Evolutionary conservation across 116 monocot genomes (phyloP).

Genomic region (Zostera marina): DNA sequence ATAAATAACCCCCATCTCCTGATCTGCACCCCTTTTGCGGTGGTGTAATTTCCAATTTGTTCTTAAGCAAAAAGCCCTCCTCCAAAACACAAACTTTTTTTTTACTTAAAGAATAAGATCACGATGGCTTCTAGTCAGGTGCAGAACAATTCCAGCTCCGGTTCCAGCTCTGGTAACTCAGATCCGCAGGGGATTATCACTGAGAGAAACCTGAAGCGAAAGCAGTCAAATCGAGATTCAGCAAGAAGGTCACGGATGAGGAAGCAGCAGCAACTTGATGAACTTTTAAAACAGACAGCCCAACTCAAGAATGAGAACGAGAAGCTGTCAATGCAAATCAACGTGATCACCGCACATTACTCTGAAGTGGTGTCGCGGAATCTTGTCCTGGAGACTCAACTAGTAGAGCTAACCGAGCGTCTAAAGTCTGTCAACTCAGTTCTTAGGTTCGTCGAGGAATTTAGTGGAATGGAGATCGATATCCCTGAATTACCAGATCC

Average conservation of each 20-base stretch:
- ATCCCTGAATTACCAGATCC: constrained; percentile 51
- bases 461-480: constrained; percentile 41
- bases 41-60: background rate
- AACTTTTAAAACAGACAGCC: constrained; percentile 18
- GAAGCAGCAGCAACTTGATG: constrained; percentile 56
- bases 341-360: constrained; percentile 16
- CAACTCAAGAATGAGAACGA: constrained; percentile 27
- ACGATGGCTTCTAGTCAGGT: constrained; percentile 9
- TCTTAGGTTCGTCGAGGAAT: constrained; percentile 26
- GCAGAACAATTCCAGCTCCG: constrained; percentile 19
- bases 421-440: constrained; percentile 39
- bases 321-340: constrained; percentile 14
- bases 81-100: background rate
- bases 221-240: constrained; percentile 59
- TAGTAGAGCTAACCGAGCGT: constrained; percentile 31
- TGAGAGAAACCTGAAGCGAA: constrained; percentile 37
- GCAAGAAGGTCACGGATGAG: constrained; percentile 52
- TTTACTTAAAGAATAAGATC: background rate
- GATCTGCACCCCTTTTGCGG: background rate
- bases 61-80: background rate
- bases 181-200: constrained; percentile 18
- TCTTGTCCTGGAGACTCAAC: constrained; percentile 22
- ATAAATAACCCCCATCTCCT: constrained; percentile 9
- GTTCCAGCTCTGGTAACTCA: constrained; percentile 14
- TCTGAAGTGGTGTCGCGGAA: constrained; percentile 24